phyloP scores from a whole-genome alignment of 441 rosid species.

The Manihot esculenta region DNA sequence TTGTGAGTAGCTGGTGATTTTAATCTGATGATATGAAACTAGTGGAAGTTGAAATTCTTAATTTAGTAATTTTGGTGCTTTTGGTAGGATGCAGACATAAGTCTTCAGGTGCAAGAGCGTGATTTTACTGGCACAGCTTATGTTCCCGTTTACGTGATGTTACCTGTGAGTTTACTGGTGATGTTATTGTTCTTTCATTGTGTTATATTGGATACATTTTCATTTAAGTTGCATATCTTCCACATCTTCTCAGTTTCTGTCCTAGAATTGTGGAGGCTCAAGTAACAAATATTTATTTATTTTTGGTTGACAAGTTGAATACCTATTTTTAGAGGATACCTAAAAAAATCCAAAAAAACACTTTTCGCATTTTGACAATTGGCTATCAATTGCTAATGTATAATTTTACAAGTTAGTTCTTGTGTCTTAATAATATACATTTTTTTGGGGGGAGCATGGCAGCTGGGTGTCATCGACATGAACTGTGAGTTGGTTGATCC shows the following conservation, averaged over 20 bases:
- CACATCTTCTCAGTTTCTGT: neutral
- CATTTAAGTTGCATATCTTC: neutral
- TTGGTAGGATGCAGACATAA: slow-evolving; percentile 48
- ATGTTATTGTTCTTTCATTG: neutral
- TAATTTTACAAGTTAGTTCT: neutral
- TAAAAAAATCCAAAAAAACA: neutral
- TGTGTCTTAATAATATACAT: neutral
- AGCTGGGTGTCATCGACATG: slow-evolving; percentile 84
- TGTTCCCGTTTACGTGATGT: slow-evolving; percentile 90
- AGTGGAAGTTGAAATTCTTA: neutral
- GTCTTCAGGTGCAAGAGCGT: slow-evolving; percentile 54
- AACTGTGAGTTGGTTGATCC: slow-evolving; percentile 90
- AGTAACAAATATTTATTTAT: no score
- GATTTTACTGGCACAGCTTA: slow-evolving; percentile 81
- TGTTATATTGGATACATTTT: slow-evolving; percentile 3
- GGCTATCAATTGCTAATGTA: neutral
- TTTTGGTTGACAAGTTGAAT: no score
- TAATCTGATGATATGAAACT: neutral
- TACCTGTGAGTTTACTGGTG: slow-evolving; percentile 61
- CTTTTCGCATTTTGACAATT: slow-evolving; percentile 3
- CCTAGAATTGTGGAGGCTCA: neutral
- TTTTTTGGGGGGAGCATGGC: slow-evolving; percentile 16
- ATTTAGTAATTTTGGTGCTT: neutral
- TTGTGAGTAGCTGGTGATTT: neutral
- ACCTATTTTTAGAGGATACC: neutral